These are phyloP conservation scores for Mucor mucedo DNA, from an alignment of 371 early-diverging fungal species.

Conservation along the genomic window DNA sequence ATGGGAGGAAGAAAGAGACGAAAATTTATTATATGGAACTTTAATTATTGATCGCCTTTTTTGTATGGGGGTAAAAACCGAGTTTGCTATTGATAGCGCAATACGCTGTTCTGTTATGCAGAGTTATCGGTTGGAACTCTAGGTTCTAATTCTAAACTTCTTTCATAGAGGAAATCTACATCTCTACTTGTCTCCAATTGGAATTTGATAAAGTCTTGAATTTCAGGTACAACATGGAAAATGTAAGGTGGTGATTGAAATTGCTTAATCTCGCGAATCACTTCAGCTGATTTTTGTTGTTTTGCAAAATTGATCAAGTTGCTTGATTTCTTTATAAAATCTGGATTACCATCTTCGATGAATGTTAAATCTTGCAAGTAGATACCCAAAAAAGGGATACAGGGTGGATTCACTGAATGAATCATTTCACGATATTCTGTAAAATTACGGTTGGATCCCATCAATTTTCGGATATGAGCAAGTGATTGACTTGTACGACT, in stretches of 20 bases:
- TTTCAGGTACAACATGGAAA: slow-evolving; percentile 74
- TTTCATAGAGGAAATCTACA: slow-evolving; percentile 69
- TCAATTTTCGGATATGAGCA: slow-evolving; percentile 61
- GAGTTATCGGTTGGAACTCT: slow-evolving; percentile 27
- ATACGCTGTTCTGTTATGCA: slow-evolving; percentile 6
- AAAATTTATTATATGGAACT: not conserved
- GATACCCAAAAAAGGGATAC: slow-evolving; percentile 90
- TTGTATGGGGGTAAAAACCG: slow-evolving; percentile 18
- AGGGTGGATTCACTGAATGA: slow-evolving; percentile 87
- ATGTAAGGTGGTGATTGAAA: slow-evolving; percentile 89
- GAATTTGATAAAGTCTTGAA: slow-evolving; percentile 80
- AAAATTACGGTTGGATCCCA: slow-evolving; percentile 86
- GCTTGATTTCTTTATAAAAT: slow-evolving; percentile 63
- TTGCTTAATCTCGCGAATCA: slow-evolving; percentile 92
- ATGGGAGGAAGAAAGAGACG: not conserved
- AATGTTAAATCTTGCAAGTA: slow-evolving; percentile 93
- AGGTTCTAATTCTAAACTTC: slow-evolving; percentile 74
- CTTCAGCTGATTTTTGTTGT: slow-evolving; percentile 84
- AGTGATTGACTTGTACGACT: slow-evolving; percentile 62
- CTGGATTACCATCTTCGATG: slow-evolving; percentile 92
- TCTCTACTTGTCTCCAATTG: slow-evolving; percentile 66
- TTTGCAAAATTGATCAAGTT: slow-evolving; percentile 92
- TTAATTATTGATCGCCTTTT: slow-evolving; percentile 1
- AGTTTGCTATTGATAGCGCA: slow-evolving; percentile 3
- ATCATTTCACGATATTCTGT: slow-evolving; percentile 85